Base-by-base conservation (phyloP, 805 yeast species). In the Cyberlindnera xishuangbannaensis region DNA sequence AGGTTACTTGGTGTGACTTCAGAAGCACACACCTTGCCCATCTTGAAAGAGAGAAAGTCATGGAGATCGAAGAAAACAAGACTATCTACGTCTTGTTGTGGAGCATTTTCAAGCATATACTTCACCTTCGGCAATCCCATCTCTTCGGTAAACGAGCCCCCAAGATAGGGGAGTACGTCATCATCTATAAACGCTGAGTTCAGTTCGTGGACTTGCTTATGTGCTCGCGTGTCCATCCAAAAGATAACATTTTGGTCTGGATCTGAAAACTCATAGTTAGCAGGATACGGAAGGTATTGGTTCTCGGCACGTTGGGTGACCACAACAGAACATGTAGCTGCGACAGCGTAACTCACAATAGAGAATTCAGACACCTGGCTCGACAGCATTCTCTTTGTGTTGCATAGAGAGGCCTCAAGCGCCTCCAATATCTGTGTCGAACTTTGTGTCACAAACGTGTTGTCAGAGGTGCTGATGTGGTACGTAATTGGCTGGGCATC, bases 311-410 rank as follows among this genome's bases (percentile, higher is more conserved):
- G 48, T 34, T 47, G 43, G 45, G 61, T 52, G 2, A 73, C 71
- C 9, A 70, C 80, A 62, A 74, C 56, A 0, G 81, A 75, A 39
- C 83, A 76, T 2, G 83, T 76, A 4, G 82, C 80, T 2, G 74
- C 65, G 6, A 70, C 62, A 6, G 67, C 63, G 19, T 65, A 50
- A 2, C 62, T 56, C 12, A 23, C 28, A 25, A 55, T 33, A 16
- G 29, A 12, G 23, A 9, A 9, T 9, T 20, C 23, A n/a, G n/a
- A n/a, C n/a, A n/a, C n/a, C n/a, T n/a, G n/a, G n/a, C n/a, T n/a
- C n/a, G n/a, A n/a, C n/a, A n/a, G n/a, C n/a, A n/a, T n/a, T n/a
- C n/a, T n/a, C n/a, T n/a, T n/a, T 9, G 12, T 9, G 23, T 12
- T 20, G 23, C 23, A 9, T 9, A 20, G 23, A 12, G 23, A 9